Evolutionary conservation across 106 monocot species (phyloP).

Genomic region (Dactylorhiza incarnata): DNA sequence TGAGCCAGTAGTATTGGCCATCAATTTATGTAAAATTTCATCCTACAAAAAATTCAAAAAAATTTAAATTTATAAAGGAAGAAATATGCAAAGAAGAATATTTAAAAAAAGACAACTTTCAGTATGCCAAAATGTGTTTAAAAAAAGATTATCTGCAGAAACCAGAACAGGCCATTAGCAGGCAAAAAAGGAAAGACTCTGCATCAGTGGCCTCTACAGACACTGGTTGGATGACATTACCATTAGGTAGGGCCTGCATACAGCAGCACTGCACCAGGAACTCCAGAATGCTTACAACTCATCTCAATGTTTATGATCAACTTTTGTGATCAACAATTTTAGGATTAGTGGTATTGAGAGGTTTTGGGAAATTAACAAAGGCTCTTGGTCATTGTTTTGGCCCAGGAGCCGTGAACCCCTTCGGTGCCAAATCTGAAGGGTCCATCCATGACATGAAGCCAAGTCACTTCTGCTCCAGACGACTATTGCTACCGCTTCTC

Average conservation of each 20-base stretch:
- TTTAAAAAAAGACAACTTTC: not conserved
- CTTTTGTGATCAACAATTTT: too few relatives aligned
- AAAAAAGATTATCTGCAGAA: not conserved
- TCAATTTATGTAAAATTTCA: constrained; percentile 52
- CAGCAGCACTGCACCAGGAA: not conserved
- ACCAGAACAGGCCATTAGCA: not conserved
- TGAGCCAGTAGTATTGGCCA: constrained; percentile 35
- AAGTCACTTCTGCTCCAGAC: too few relatives aligned
- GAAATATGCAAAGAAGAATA: not conserved
- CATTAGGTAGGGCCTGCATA: not conserved
- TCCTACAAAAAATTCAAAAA: constrained; percentile 25
- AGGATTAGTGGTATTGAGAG: too few relatives aligned
- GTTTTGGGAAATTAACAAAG: too few relatives aligned
- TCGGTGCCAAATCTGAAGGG: too few relatives aligned
- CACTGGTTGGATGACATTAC: not conserved
- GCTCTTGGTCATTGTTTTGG: too few relatives aligned
- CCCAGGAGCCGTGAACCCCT: too few relatives aligned
- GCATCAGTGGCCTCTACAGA: not conserved
- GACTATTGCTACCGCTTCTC: too few relatives aligned
- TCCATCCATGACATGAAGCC: too few relatives aligned
- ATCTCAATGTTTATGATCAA: too few relatives aligned
- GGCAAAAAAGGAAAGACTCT: not conserved
- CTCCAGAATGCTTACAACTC: not conserved
- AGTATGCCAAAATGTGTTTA: not conserved
- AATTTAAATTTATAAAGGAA: not conserved